Percentiles rank a stretch among this genome's conserved stretches.
Evolutionary conservation across 2,329 filamentous ascomycete species (phyloP).

Genomic region (Hypomyces perniciosus): DNA sequence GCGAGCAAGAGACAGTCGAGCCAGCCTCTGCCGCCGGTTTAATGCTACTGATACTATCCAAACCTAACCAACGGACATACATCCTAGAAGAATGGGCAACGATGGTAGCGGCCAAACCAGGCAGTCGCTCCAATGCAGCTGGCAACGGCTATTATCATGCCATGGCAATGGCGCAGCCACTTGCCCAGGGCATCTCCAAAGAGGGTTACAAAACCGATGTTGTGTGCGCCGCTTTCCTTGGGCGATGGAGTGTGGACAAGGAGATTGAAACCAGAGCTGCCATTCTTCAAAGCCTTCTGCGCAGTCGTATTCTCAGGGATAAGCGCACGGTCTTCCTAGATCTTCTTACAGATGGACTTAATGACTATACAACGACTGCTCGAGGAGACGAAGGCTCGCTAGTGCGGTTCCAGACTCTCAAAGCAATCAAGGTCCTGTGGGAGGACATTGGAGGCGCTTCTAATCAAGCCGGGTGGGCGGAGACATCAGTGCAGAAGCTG

Average conservation of each 20-base stretch:
- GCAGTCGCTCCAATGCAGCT: slow-evolving; percentile 29
- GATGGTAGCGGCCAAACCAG: slow-evolving; percentile 30
- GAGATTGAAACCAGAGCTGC: slow-evolving; percentile 48
- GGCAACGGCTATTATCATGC: slow-evolving; percentile 49
- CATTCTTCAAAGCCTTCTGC: slow-evolving; percentile 49
- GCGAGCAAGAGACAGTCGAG: slow-evolving; percentile 45
- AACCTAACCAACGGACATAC: slow-evolving; percentile 27
- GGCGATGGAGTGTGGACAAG: slow-evolving; percentile 47
- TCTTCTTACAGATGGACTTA: slow-evolving; percentile 55
- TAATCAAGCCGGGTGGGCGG: slow-evolving; percentile 18
- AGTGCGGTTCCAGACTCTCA: slow-evolving; percentile 73
- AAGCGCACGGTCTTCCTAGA: slow-evolving; percentile 36
- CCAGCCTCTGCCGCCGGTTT: slow-evolving; percentile 47
- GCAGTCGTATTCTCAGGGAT: slow-evolving; percentile 38
- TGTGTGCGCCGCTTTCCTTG: slow-evolving; percentile 40
- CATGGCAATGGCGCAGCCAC: slow-evolving; percentile 43
- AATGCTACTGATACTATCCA: slow-evolving; percentile 42
- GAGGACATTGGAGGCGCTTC: slow-evolving; percentile 23
- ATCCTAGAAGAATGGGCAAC: slow-evolving; percentile 43
- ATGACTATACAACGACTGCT: slow-evolving; percentile 87
- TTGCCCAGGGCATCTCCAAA: slow-evolving; percentile 22
- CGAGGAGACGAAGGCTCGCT: slow-evolving; percentile 86
- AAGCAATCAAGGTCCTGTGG: slow-evolving; percentile 64
- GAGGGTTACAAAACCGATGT: slow-evolving; percentile 19
- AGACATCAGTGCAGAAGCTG: slow-evolving; percentile 31